Evolutionary conservation across 768 basidiomycete species (phyloP), one percentile per base, ranked within the genome.

Genomic region (Hemileccinum impolitum): DNA sequence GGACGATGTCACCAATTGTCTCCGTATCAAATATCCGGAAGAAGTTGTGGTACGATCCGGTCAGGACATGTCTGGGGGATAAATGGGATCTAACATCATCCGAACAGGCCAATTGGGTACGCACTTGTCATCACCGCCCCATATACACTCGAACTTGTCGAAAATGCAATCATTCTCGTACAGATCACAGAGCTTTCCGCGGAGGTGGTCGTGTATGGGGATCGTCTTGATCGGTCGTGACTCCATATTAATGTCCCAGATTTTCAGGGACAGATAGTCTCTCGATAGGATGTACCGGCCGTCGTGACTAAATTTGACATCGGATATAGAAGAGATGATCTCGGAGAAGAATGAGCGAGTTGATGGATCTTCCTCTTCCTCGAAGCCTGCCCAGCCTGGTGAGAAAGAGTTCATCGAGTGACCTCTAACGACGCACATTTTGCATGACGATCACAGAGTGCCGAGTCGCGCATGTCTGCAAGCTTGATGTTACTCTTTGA

Each of bases 101-200:
- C 42, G 23, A 44, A 45, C 40, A 19, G 43, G 30, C 43, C 45
- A 49, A 41, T 40, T n/a, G 17, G 23, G 37, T 51, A 84, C 95
- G 69, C 72, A 85, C 96, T 85, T 84, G 66, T 90, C 95, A 65
- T 96, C 90, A 32, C 96, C 96, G 55, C 90, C 89, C 88, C 94
- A 99, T 18, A 91, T 87, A 67, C 96, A 98, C 72, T 99, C 96
- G 59, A 98, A 99, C 71, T 98, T 98, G 77, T 99, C 96, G 67
- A 98, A 99, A 63, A 99, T 99, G 71, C 96, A 98, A 64, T 99
- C 96, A 62, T 98, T 99, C 76, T 99, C 96, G 65, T 99, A 99
- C 54, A 98, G 72, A 69, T 99, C 96, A 69, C 96, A 99, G 8
- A 99, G 83, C 69, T 98, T 99, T 47, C 91, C 90, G 45, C 95